These are phyloP conservation scores for Eragrostis curvula DNA, from an alignment of 176 grass and related monocot genomes.

Conservation along the genomic window DNA sequence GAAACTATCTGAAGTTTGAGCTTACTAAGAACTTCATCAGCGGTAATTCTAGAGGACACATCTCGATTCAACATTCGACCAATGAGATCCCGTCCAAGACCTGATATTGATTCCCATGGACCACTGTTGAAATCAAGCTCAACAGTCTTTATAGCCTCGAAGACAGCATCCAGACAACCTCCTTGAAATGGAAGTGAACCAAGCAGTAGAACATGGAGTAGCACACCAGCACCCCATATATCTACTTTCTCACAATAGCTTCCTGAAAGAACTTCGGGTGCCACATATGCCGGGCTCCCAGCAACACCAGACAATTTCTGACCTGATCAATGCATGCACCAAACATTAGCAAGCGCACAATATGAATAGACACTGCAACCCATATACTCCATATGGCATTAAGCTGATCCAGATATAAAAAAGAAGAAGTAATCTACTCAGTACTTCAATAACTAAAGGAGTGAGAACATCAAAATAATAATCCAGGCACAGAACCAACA, in stretches of 20 bases:
- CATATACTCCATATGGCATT: not conserved
- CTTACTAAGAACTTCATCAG: slow-evolving; percentile 80
- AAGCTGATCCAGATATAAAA: slow-evolving; percentile 1
- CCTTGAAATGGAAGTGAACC: slow-evolving; percentile 93
- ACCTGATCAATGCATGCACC: slow-evolving; percentile 52
- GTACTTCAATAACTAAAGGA: not conserved
- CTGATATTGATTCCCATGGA: slow-evolving; percentile 72
- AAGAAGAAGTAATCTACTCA: not conserved
- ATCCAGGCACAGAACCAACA: slow-evolving; percentile 19
- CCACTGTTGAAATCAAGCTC: slow-evolving; percentile 75
- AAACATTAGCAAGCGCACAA: slow-evolving; percentile 29
- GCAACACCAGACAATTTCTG: slow-evolving; percentile 85
- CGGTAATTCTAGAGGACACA: slow-evolving; percentile 66
- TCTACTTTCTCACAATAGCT: slow-evolving; percentile 90
- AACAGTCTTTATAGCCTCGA: slow-evolving; percentile 81
- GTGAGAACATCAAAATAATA: not conserved
- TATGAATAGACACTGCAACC: not conserved
- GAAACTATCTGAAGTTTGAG: not conserved
- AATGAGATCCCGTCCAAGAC: slow-evolving; percentile 75
- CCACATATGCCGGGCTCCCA: slow-evolving; percentile 96
- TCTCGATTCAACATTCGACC: slow-evolving; percentile 79
- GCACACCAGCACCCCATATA: slow-evolving; percentile 89
- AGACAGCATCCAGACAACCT: slow-evolving; percentile 67
- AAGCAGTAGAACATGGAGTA: slow-evolving; percentile 79
- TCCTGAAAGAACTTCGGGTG: slow-evolving; percentile 88